Conservation (phyloP, 1,284 basidiomycete genomes). For the Irpex sp. region DNA sequence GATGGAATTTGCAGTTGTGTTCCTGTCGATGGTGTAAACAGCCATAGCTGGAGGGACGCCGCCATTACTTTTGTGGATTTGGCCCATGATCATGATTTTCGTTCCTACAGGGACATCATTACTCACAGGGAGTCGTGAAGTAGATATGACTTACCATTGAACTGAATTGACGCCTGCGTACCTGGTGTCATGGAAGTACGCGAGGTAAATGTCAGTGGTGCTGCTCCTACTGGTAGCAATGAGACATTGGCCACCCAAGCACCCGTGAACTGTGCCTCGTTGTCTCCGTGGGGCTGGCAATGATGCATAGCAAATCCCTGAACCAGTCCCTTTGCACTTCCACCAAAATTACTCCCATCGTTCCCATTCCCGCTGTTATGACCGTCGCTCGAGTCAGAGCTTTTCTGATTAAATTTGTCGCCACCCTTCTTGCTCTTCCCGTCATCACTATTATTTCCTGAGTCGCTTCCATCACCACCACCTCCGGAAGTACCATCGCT, state of each 20-base stretch:
- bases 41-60: conserved; percentile 34
- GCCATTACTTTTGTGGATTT: conserved; percentile 34
- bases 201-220: conserved; percentile 7
- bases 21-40: conserved; percentile 34
- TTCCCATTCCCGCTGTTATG: too few species aligned
- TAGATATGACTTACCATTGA: conserved; percentile 31
- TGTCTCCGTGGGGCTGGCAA: too few species aligned
- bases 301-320: too few species aligned
- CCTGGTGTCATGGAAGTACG: conserved; percentile 14
- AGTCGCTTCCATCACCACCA: neutral
- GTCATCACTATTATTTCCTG: too few species aligned
- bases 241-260: conserved; percentile 30
- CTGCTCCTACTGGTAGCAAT: conserved; percentile 13
- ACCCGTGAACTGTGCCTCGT: conserved; percentile 27
- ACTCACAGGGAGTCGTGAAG: neutral
- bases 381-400: neutral
- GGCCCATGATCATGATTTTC: conserved; percentile 40
- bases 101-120: conserved; percentile 28
- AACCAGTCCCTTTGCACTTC: too few species aligned
- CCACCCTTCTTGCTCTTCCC: too few species aligned
- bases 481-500: neutral
- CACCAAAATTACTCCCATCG: too few species aligned
- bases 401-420: neutral
- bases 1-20: conserved; percentile 20
- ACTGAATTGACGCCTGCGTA: conserved; percentile 28